Percentiles rank a stretch among this genome's conserved stretches.
phyloP scores from a whole-genome alignment of 1,284 basidiomycete genomes.

The Amylostereum chailletii region DNA sequence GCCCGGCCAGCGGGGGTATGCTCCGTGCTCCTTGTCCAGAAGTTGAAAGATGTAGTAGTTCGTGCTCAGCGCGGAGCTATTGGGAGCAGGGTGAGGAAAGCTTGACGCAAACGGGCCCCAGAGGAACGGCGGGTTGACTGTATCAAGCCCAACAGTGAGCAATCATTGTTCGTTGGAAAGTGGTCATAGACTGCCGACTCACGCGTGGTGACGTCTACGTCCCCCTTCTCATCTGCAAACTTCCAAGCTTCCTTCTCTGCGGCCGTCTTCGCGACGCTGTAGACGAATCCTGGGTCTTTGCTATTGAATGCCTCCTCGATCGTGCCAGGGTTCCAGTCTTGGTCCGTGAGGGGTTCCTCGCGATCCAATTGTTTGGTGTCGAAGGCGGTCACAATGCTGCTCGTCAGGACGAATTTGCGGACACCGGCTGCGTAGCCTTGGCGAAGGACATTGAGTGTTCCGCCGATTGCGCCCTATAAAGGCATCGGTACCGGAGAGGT shows the following conservation, averaged over 20 bases:
- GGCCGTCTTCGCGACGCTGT: constrained; percentile 15
- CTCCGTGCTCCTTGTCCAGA: constrained; percentile 3
- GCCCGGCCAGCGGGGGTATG: neutral
- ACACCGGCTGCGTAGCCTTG: constrained; percentile 21
- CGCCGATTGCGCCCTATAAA: constrained; percentile 17
- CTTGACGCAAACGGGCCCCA: constrained; percentile 15
- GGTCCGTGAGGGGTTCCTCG: neutral
- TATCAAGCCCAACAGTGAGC: neutral
- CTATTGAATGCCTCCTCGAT: constrained; percentile 12
- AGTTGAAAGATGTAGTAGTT: constrained; percentile 10
- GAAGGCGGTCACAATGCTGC: constrained; percentile 14
- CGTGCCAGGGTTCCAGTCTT: constrained; percentile 14
- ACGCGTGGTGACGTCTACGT: constrained; percentile 18
- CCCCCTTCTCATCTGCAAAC: constrained; percentile 15
- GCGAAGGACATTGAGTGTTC: constrained; percentile 20
- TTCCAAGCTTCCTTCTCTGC: constrained; percentile 19
- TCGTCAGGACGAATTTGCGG: constrained; percentile 18
- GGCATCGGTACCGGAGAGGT: no score
- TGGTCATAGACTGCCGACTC: neutral
- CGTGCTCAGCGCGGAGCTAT: constrained; percentile 10
- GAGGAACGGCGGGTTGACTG: constrained; percentile 16
- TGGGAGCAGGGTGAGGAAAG: constrained; percentile 2
- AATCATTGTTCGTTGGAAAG: no score
- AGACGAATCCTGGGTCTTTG: constrained; percentile 2
- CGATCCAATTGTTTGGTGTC: neutral